Base-by-base conservation (phyloP, 2,329 filamentous ascomycete genomes). In the Macrophomina tecta region DNA sequence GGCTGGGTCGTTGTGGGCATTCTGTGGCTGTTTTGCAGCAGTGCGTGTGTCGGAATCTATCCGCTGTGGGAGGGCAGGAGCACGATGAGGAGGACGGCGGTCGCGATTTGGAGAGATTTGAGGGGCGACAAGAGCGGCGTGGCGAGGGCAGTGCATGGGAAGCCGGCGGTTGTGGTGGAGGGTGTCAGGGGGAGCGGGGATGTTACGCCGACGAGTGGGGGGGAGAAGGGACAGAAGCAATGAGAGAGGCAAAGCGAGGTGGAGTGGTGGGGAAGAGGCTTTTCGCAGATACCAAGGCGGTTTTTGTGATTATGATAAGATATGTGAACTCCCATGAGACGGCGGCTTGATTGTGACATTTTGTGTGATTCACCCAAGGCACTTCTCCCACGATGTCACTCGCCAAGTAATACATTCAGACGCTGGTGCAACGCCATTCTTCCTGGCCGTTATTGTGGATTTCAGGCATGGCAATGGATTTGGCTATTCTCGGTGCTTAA, bases 41-140 rank as follows among this genome's bases (percentile, higher is more conserved):
- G 89, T 1, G 82, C 90, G 65, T 90, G 88, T 9, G 92, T 97
- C 0, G 92, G 92, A 0, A 46, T 97, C 0, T 97, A 90, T 78
- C 94, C 94, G 6, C 80, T 95, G 1, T 95, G 86, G 78, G 92
- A 97, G 75, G 92, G 93, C 0, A 82, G 93, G 1, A 79, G 83
- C 66, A 94, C 90, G 1, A 88, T 92, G 66, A 74, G 76, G 0
- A 81, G 85, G 62, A 92, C 89, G 0, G 77, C 86, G 69, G 87
- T 85, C 74, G 81, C 84, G 34, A 90, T 94, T 70, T 83, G 79
- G 48, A 73, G 83, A 65, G 91, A 93, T 77, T 66, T 91, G 7
- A 23, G 5, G 16, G 56, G 56, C 5, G 14, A n/a, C 8, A 38
- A n/a, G 30, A 28, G 58, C 5, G 58, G 5, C 1, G 32, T 14